Evolutionary conservation across 306 rosid species (phyloP).

Genomic region (Prunus armeniaca): DNA sequence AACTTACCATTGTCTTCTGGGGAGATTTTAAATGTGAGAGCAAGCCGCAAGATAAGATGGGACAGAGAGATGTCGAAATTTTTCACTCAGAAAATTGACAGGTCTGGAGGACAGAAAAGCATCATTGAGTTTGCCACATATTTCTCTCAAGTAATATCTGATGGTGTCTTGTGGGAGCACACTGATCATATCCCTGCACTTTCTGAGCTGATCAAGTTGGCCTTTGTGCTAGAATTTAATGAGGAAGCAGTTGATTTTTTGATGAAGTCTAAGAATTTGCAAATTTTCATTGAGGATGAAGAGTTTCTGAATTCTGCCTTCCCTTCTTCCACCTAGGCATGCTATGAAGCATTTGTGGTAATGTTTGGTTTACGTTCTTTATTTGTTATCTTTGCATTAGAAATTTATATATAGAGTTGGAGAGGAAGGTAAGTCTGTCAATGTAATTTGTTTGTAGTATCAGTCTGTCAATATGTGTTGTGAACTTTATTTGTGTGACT

Average conservation of each 20-base stretch:
- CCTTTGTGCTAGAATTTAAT: conserved; percentile 47
- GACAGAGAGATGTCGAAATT: conserved; percentile 34
- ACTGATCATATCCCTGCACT: conserved; percentile 44
- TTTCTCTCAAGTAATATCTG: conserved; percentile 58
- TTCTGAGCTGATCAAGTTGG: conserved; percentile 61
- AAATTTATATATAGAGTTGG: no score
- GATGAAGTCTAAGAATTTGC: conserved; percentile 67
- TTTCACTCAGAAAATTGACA: conserved; percentile 37
- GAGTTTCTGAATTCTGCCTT: conserved; percentile 44
- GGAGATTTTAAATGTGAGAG: conserved; percentile 19
- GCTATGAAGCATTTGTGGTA: not conserved
- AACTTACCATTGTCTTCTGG: conserved; percentile 43
- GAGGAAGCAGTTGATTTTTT: conserved; percentile 47
- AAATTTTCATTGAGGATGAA: conserved; percentile 58
- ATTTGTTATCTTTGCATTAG: no score
- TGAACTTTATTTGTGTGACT: no score
- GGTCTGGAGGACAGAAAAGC: conserved; percentile 19
- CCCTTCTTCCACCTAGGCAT: conserved; percentile 21
- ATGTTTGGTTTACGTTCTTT: no score
- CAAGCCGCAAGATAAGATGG: conserved; percentile 43
- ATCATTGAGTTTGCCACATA: conserved; percentile 48
- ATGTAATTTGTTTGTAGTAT: no score
- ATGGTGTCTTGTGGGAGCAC: conserved; percentile 51
- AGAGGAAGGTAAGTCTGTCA: no score
- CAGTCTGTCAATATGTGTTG: no score